phyloP scores from a whole-genome alignment of 257 asterid genomes.

The Salvia rosmarinus region DNA sequence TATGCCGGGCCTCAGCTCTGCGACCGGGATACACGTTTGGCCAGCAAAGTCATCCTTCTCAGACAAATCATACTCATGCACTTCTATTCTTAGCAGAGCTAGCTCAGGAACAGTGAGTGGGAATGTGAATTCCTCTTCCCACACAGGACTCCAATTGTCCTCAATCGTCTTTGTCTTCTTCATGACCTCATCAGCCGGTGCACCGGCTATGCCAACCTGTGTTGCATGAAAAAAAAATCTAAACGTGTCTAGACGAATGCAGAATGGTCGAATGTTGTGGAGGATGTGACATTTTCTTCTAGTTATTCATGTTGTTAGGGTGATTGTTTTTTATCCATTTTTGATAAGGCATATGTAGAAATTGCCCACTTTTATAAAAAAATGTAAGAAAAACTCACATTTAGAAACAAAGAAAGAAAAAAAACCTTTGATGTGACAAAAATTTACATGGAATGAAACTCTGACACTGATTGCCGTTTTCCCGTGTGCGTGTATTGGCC shows the following conservation, averaged over 20 bases:
- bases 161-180: slow-evolving; percentile 49
- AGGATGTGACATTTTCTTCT: too few species aligned
- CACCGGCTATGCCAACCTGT: slow-evolving; percentile 75
- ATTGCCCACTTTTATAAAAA: too few species aligned
- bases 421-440: too few species aligned
- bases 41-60: slow-evolving; percentile 82
- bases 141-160: slow-evolving; percentile 66
- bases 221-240: neutral
- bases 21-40: slow-evolving; percentile 64
- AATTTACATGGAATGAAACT: too few species aligned
- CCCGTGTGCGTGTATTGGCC: too few species aligned
- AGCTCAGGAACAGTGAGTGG: slow-evolving; percentile 68
- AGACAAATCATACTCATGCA: slow-evolving; percentile 62
- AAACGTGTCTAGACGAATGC: neutral
- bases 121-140: slow-evolving; percentile 68
- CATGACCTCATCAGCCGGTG: slow-evolving; percentile 58
- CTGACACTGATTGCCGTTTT: too few species aligned
- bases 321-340: too few species aligned
- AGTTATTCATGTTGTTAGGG: too few species aligned
- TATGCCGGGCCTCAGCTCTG: slow-evolving; percentile 65
- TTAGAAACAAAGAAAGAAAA: too few species aligned
- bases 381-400: too few species aligned
- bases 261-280: neutral
- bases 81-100: slow-evolving; percentile 67
- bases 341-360: too few species aligned